Conservation (phyloP, 2,329 filamentous ascomycete genomes). For the Apiospora koreana region DNA sequence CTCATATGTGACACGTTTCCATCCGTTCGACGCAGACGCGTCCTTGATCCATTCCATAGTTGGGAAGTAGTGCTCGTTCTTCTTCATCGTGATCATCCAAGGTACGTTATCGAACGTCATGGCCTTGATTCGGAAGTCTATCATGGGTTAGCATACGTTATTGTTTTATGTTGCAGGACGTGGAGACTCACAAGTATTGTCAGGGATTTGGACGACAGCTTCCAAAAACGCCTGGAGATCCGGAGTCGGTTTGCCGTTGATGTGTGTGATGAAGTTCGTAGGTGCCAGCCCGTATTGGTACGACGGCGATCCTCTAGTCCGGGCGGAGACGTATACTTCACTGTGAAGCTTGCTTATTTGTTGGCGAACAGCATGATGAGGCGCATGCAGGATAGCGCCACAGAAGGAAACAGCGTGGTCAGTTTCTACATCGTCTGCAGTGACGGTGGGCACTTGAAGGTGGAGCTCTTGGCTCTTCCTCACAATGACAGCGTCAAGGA, state of each 20-base stretch:
- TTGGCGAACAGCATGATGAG: constrained; percentile 94
- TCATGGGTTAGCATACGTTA: background rate
- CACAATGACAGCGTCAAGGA: constrained; percentile 82
- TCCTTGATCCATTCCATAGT: constrained; percentile 72
- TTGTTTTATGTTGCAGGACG: background rate
- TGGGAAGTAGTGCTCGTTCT: constrained; percentile 94
- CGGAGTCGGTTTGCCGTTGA: constrained; percentile 84
- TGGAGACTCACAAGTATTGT: constrained; percentile 79
- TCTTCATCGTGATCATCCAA: constrained; percentile 99
- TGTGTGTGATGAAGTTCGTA: constrained; percentile 96
- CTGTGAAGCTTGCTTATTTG: constrained; percentile 96
- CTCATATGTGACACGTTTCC: constrained; percentile 65
- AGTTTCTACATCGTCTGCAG: constrained; percentile 89
- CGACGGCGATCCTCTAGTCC: constrained; percentile 78
- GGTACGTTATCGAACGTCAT: constrained; percentile 98
- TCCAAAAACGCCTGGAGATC: constrained; percentile 79
- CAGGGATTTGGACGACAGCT: constrained; percentile 83
- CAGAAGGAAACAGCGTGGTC: constrained; percentile 92
- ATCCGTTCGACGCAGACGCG: constrained; percentile 57
- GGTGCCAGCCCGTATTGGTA: constrained; percentile 92
- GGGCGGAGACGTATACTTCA: constrained; percentile 91
- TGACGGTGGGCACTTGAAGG: constrained; percentile 79
- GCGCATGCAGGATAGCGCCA: constrained; percentile 87
- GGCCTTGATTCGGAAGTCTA: constrained; percentile 92
- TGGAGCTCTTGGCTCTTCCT: constrained; percentile 79